Evolutionary conservation across 192 early-diverging fungal genomes (phyloP), one percentile per base, ranked within the genome.

Genomic region (Linnemannia elongata): DNA sequence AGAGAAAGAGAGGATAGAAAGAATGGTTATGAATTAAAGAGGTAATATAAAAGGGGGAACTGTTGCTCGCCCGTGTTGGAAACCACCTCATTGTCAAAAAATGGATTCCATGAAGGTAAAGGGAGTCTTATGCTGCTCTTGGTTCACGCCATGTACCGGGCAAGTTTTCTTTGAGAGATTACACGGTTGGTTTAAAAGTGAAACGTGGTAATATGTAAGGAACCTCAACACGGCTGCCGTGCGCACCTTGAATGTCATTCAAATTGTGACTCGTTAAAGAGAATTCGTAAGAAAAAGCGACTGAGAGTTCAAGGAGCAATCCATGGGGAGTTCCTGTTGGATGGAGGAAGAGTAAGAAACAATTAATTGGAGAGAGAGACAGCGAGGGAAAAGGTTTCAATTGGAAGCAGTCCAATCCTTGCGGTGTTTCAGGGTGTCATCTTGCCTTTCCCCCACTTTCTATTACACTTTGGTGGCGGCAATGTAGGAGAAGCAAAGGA

Each of bases 121-220:
- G 74, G 68, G 74, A 76, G 80, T 24, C 73, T 76, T 30, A 57
- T 30, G 9, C 35, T 74, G 72, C 57, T 83, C 82, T 77, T 78
- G 82, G 71, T 68, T 76, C 45, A 78, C 82, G 82, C 82, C 82
- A 84, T 84, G 54, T 84, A 72, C 82, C 44, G 73, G 47, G 72
- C 41, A 74, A 84, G 82, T 84, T 84, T 84, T 39, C 63, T 84
- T 84, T 84, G 82, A 84, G 82, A 84, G 82, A 84, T 84, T 74
- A 71, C 77, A 55, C 73, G 20, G 77, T 72, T 84, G 82, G 82
- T 84, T 66, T 84, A 38, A 33, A 38, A 79, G 82, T 75, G 66
- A 72, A 69, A 33, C 77, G 18, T 79, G 72, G 69, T 77, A 83
- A 84, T 84, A 84, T 84, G 82, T 84, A 44, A 63, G 52, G 77